Percentiles rank a stretch among this genome's conserved stretches.
These are phyloP conservation scores for Anthracocystis panici-leucophaei DNA, from an alignment of 1,284 basidiomycete genomes.

Conservation along the genomic window DNA sequence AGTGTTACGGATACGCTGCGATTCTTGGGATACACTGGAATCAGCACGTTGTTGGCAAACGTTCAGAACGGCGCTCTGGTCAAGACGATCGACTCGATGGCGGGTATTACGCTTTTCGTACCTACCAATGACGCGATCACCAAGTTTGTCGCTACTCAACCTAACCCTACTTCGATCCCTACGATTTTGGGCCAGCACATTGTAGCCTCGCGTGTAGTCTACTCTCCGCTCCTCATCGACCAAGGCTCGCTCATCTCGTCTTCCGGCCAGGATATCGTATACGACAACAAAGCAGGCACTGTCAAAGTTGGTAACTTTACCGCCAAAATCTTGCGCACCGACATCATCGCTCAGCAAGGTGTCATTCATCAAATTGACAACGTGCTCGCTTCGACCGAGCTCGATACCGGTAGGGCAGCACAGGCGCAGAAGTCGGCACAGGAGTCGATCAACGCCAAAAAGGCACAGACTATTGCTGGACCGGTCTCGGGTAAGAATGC, in stretches of 20 bases:
- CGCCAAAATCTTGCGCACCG: conserved; percentile 54
- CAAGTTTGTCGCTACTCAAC: conserved; percentile 31
- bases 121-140: conserved; percentile 49
- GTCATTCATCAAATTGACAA: conserved; percentile 58
- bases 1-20: conserved; percentile 40
- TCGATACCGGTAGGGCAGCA: conserved; percentile 46
- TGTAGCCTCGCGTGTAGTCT: conserved; percentile 50
- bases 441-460: conserved; percentile 16
- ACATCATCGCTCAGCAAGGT: conserved; percentile 54
- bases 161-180: conserved; percentile 32
- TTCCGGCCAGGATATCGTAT: conserved; percentile 55
- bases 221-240: conserved; percentile 53
- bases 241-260: conserved; percentile 53
- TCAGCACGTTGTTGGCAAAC: conserved; percentile 29
- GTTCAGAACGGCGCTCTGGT: conserved; percentile 38
- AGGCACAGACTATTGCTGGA: conserved; percentile 37
- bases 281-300: conserved; percentile 43
- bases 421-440: conserved; percentile 52
- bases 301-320: conserved; percentile 52
- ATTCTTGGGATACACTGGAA: conserved; percentile 33
- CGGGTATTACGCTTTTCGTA: conserved; percentile 57
- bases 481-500: conserved; percentile 49
- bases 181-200: conserved; percentile 54
- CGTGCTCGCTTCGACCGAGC: conserved; percentile 47
- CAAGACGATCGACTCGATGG: conserved; percentile 41